Conservation (phyloP, 1,284 basidiomycete genomes). For the Melampsora americana region DNA sequence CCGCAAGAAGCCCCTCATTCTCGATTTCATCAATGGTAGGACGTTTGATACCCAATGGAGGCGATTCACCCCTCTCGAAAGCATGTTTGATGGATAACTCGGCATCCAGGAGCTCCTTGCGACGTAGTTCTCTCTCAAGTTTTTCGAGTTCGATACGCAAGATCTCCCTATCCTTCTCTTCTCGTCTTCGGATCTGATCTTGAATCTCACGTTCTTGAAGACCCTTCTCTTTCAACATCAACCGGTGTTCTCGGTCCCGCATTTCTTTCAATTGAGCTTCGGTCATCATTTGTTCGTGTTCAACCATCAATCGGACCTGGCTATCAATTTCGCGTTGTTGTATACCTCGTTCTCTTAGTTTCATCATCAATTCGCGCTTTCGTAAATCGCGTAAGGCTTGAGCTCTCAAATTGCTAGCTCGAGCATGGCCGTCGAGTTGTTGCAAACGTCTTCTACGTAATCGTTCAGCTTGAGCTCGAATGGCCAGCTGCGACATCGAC, state of each 20-base stretch:
- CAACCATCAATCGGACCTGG: slow-evolving; percentile 29
- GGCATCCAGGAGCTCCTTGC: slow-evolving; percentile 34
- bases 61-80: slow-evolving; percentile 39
- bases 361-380: slow-evolving; percentile 31
- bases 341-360: slow-evolving; percentile 31
- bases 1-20: slow-evolving; percentile 27
- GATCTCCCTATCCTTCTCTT: slow-evolving; percentile 39
- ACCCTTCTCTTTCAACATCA: slow-evolving; percentile 38
- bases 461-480: slow-evolving; percentile 37
- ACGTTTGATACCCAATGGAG: slow-evolving; percentile 33
- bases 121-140: slow-evolving; percentile 26
- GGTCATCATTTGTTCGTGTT: slow-evolving; percentile 20
- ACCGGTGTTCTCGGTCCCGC: slow-evolving; percentile 35
- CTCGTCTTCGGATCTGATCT: slow-evolving; percentile 33
- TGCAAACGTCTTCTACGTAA: slow-evolving; percentile 34
- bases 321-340: slow-evolving; percentile 40
- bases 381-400: slow-evolving; percentile 39
- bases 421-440: slow-evolving; percentile 35
- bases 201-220: slow-evolving; percentile 37
- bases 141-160: slow-evolving; percentile 26
- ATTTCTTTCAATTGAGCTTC: slow-evolving; percentile 39
- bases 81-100: slow-evolving; percentile 31
- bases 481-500: slow-evolving; percentile 18
- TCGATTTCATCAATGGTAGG: slow-evolving; percentile 44
- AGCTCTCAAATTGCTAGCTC: slow-evolving; percentile 26